Evolutionary conservation across 164 flowering plant genomes (phyloP).

Genomic region (Taxillus chinensis): DNA sequence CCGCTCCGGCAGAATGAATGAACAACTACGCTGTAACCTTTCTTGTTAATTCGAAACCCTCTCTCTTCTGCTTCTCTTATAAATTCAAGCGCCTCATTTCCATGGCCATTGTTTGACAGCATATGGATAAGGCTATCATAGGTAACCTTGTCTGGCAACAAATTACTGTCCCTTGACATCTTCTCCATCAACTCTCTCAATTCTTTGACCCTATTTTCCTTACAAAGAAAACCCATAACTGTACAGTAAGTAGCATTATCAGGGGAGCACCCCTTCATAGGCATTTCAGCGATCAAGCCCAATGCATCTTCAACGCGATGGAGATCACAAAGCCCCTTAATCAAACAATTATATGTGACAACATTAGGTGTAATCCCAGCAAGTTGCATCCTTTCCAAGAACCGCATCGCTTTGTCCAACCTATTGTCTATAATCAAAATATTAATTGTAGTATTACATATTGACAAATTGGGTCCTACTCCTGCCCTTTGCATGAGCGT

Average conservation of each 20-base stretch:
- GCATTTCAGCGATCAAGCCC: constrained; percentile 61
- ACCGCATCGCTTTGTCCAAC: constrained; percentile 70
- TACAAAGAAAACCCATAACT: constrained; percentile 64
- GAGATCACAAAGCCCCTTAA: constrained; percentile 70
- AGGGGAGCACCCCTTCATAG: constrained; percentile 53
- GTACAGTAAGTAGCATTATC: constrained; percentile 89
- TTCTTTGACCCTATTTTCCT: constrained; percentile 55
- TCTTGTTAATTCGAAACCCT: constrained; percentile 68
- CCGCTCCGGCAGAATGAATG: constrained; percentile 60
- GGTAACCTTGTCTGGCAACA: constrained; percentile 71
- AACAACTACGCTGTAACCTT: constrained; percentile 70
- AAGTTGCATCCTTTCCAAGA: constrained; percentile 56
- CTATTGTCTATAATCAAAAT: constrained; percentile 63
- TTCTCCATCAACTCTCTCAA: constrained; percentile 64
- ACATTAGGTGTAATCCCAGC: constrained; percentile 68
- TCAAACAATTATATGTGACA: constrained; percentile 71
- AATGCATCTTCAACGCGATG: constrained; percentile 59
- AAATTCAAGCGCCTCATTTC: constrained; percentile 59
- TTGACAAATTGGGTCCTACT: constrained; percentile 47
- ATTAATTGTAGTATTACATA: constrained; percentile 69
- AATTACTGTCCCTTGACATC: constrained; percentile 43
- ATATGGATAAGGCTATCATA: constrained; percentile 61
- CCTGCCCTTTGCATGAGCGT: constrained; percentile 77
- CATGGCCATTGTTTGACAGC: constrained; percentile 75
- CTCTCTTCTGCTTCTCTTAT: constrained; percentile 60